phyloP scores from a whole-genome alignment of 805 yeast species.

The Wickerhamiella dianesei region DNA sequence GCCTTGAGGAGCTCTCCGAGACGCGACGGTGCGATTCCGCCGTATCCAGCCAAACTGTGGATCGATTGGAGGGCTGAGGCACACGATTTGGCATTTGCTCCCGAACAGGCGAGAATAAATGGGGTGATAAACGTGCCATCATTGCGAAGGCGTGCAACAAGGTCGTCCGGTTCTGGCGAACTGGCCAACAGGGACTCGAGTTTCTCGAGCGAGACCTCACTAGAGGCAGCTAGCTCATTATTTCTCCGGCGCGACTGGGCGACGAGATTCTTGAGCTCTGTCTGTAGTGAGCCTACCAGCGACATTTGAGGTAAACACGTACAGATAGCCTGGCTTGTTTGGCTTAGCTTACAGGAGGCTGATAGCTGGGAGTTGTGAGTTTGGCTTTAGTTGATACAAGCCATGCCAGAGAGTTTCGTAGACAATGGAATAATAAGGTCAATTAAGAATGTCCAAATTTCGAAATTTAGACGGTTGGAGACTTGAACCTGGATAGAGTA shows the following conservation, averaged over 20 bases:
- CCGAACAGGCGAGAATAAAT: constrained; percentile 54
- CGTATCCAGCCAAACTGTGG: constrained; percentile 43
- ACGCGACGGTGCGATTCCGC: constrained; percentile 40
- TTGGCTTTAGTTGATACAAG: no score
- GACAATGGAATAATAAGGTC: no score
- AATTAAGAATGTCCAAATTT: no score
- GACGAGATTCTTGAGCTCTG: constrained; percentile 48
- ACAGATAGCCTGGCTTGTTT: not conserved
- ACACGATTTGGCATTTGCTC: constrained; percentile 62
- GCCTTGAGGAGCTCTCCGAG: constrained; percentile 47
- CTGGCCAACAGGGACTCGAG: constrained; percentile 11
- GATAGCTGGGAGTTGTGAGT: no score
- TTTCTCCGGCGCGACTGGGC: constrained; percentile 62
- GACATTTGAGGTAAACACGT: constrained; percentile 9
- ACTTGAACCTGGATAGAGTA: no score
- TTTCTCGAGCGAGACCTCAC: constrained; percentile 15
- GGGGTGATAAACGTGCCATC: constrained; percentile 50
- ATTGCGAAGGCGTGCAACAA: constrained; percentile 8
- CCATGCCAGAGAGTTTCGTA: no score
- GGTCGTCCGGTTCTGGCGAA: constrained; percentile 6
- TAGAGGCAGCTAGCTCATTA: constrained; percentile 42
- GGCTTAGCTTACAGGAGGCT: no score
- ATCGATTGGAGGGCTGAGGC: constrained; percentile 60
- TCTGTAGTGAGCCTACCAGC: constrained; percentile 25
- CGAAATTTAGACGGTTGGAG: no score